Conservation (phyloP, 2,329 filamentous ascomycete species). For the Exutisphaerella laricina region DNA sequence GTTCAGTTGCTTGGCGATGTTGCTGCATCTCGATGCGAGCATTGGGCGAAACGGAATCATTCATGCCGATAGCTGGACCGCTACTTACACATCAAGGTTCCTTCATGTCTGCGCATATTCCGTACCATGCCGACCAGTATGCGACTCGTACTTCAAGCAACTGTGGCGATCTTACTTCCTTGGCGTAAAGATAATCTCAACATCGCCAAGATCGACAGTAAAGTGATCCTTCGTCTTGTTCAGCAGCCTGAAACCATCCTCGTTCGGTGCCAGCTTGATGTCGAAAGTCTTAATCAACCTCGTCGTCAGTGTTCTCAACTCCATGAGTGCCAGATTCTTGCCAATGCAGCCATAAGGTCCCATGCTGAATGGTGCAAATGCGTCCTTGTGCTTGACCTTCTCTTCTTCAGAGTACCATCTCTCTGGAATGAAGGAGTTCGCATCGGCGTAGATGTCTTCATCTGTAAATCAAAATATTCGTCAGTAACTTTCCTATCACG, state of each 20-base stretch:
- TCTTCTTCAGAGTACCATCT: constrained; percentile 35
- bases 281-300: constrained; percentile 35
- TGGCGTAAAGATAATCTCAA: constrained; percentile 24
- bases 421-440: constrained; percentile 33
- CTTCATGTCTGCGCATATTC: too few relatives aligned
- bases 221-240: constrained; percentile 36
- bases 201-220: constrained; percentile 28
- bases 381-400: constrained; percentile 33
- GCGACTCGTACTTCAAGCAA: too few relatives aligned
- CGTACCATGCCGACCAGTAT: too few relatives aligned
- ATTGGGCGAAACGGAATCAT: too few relatives aligned
- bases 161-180: too few relatives aligned
- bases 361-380: constrained; percentile 36
- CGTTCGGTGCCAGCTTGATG: constrained; percentile 34
- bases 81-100: too few relatives aligned
- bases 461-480: constrained; percentile 10
- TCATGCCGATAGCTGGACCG: too few relatives aligned
- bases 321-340: constrained; percentile 35
- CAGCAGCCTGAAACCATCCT: constrained; percentile 33
- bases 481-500: not conserved
- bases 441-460: constrained; percentile 27
- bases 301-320: constrained; percentile 34
- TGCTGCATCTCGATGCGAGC: too few relatives aligned
- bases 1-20: too few relatives aligned
- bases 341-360: constrained; percentile 37